Conservation (phyloP, 345 rosid genomes). For the Heritiera fomes region DNA sequence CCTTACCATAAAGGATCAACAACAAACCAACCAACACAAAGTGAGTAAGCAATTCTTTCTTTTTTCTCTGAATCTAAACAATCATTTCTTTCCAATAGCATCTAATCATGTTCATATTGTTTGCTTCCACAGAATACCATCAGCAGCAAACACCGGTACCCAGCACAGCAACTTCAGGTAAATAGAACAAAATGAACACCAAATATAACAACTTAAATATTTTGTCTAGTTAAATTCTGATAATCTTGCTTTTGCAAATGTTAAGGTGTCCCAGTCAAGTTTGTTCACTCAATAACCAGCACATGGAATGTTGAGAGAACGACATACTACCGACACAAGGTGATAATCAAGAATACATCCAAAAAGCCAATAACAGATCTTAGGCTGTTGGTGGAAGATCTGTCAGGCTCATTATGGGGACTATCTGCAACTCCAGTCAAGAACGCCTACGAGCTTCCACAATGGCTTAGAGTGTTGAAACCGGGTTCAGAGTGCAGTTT, state of each 20-base stretch:
- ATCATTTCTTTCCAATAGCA: neutral
- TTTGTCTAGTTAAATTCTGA: neutral
- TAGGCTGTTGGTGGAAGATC: constrained; percentile 47
- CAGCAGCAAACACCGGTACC: constrained; percentile 28
- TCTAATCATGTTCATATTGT: neutral
- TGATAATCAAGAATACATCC: constrained; percentile 59
- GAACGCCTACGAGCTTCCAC: constrained; percentile 58
- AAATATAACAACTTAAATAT: neutral
- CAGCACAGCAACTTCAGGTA: constrained; percentile 38
- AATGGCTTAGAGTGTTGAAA: constrained; percentile 38
- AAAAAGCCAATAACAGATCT: constrained; percentile 48
- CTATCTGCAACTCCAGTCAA: constrained; percentile 43
- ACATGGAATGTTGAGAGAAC: constrained; percentile 55
- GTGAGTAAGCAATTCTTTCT: neutral
- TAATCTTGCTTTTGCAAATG: neutral
- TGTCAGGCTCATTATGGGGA: constrained; percentile 67
- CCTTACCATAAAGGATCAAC: constrained; percentile 25
- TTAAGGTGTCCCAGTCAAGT: constrained; percentile 43
- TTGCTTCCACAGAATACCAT: constrained; percentile 9
- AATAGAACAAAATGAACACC: neutral
- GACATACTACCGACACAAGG: constrained; percentile 66
- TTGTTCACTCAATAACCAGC: constrained; percentile 64
- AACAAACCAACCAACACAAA: constrained; percentile 20
- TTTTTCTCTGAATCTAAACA: neutral
- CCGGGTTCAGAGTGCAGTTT: constrained; percentile 55